A percentile compares a stretch with the other conserved stretches of the same genome.
These are phyloP conservation scores for Fusarium hostae DNA, from an alignment of 2,329 filamentous ascomycete genomes.

Conservation along the genomic window DNA sequence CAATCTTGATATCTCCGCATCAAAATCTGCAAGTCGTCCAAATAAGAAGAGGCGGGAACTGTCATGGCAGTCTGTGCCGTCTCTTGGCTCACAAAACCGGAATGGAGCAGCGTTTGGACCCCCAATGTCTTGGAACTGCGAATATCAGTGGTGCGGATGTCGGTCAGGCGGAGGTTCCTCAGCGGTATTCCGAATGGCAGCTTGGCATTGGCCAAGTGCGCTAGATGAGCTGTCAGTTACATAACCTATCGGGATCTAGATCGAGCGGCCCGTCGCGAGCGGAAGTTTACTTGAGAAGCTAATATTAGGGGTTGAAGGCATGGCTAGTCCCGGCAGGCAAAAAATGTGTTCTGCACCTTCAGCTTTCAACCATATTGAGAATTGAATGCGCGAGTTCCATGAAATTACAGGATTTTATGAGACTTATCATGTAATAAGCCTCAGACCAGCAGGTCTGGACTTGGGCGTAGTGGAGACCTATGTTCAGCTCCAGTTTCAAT, in stretches of 20 bases:
- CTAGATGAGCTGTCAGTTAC: background rate
- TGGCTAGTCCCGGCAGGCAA: background rate
- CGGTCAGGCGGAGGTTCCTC: background rate
- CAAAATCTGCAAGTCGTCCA: background rate
- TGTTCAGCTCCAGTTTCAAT: background rate
- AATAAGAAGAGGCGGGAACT: background rate
- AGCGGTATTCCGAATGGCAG: background rate
- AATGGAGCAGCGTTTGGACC: background rate
- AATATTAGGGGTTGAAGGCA: background rate
- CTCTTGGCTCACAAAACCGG: background rate
- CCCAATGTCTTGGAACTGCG: background rate
- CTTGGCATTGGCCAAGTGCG: background rate
- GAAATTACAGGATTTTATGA: too few species aligned
- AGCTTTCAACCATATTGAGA: fast-evolving
- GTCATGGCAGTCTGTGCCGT: background rate
- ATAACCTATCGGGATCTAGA: background rate
- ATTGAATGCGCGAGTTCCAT: fast-evolving
- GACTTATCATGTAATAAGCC: background rate
- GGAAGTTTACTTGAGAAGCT: background rate
- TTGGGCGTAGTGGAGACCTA: background rate
- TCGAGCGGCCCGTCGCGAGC: constrained; percentile 16
- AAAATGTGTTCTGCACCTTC: fast-evolving
- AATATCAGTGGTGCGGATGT: background rate
- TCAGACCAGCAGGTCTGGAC: background rate
- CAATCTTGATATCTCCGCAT: background rate